Base-by-base conservation (phyloP, 2,329 filamentous ascomycete genomes). In the Nigrospora osmanthi region DNA sequence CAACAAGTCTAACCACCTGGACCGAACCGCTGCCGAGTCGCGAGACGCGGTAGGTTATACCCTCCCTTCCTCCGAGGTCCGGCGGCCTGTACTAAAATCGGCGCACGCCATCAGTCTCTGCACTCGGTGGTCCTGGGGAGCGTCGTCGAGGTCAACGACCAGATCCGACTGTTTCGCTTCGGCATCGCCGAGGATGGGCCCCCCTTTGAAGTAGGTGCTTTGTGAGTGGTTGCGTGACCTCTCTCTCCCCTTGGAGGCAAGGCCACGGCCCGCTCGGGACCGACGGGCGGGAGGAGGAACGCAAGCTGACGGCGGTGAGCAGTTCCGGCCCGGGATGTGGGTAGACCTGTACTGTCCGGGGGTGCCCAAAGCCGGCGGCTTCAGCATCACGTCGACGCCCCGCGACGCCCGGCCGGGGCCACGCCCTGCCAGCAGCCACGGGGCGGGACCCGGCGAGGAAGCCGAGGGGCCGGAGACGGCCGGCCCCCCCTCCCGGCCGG, bases 301-400 rank as follows among this genome's bases (percentile, higher is more conserved):
- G n/a, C n/a, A n/a, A n/a, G 9, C 23, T 28, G 23, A 28, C 23
- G 7, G 10, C 5, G 5, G 23, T 4, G 23, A 28, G 15, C 62
- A 86, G 74, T 94, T 93, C 65, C 72, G 81, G 6, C 80, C 89
- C 6, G 89, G 89, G 44, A 89, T 95, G 71, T 95, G 89, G 87
- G 75, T 95, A 45, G 89, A 95, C 61, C 82, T 89, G 7, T 83
- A 85, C 60, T 76, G 89, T 43, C 88, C 89, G 2, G 71, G 69
- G 34, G 67, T 87, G 38, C 56, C 74, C 37, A 81, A 84, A 59
- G 82, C 87, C 4, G 89, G 89, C 32, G 89, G 89, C 47, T 95
- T 95, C 70, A 95, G 89, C 36, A 85, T 95, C 51, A 91, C 88
- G 7, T 93, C 87, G 1, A 69, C 84, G 0, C 88, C 88, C 0